These are phyloP conservation scores for Mesembryanthemum crystallinum DNA, from an alignment of 148 eudicot species.

Conservation along the genomic window DNA sequence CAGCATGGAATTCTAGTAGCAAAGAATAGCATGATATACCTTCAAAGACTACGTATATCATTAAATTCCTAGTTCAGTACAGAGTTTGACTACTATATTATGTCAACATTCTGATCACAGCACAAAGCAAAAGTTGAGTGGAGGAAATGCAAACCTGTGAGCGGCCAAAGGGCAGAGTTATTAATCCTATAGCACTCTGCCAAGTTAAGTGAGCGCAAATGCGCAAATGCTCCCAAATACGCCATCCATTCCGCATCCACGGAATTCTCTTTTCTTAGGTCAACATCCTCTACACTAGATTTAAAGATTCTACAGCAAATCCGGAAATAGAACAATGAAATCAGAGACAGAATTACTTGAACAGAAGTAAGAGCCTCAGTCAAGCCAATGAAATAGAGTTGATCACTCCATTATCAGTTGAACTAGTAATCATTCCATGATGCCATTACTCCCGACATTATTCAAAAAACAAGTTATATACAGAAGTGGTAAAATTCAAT, in stretches of 20 bases:
- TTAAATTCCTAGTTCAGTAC: background rate
- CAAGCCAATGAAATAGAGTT: background rate
- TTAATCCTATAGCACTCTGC: slow-evolving; percentile 67
- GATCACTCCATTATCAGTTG: background rate
- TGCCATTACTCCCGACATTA: background rate
- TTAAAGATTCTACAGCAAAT: slow-evolving; percentile 57
- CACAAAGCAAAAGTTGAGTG: background rate
- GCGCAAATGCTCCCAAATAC: slow-evolving; percentile 68
- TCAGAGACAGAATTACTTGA: background rate
- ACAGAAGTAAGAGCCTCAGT: background rate
- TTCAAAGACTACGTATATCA: background rate
- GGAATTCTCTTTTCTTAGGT: slow-evolving; percentile 64
- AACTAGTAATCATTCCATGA: background rate
- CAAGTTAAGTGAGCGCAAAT: slow-evolving; percentile 56
- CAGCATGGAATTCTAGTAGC: background rate
- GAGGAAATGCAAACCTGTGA: slow-evolving; percentile 45
- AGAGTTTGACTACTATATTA: background rate
- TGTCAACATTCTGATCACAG: background rate
- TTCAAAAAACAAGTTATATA: background rate
- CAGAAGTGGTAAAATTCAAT: background rate
- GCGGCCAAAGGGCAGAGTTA: slow-evolving; percentile 75
- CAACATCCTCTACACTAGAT: slow-evolving; percentile 58
- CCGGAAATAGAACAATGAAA: background rate
- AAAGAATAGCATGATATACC: background rate
- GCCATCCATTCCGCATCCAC: slow-evolving; percentile 97